Evolutionary conservation across 2,329 filamentous ascomycete species (phyloP).

Genomic region (Ophiostoma novo-ulmi): DNA sequence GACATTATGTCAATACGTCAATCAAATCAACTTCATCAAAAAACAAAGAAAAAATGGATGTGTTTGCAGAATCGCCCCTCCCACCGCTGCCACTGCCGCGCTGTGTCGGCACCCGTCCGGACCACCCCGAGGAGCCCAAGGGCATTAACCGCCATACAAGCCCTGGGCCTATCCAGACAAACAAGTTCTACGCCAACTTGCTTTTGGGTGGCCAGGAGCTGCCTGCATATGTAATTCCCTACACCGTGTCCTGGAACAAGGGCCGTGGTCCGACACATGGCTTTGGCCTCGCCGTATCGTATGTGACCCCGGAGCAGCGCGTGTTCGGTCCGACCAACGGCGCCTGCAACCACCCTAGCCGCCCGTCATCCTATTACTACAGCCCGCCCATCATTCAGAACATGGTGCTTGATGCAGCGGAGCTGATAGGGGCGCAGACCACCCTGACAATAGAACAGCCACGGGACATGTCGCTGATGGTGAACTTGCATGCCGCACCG

Average conservation of each 20-base stretch:
- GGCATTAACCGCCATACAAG: constrained; percentile 27
- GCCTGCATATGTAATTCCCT: constrained; percentile 70
- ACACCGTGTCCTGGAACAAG: constrained; percentile 62
- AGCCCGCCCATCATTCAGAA: constrained; percentile 80
- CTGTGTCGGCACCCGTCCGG: constrained; percentile 34
- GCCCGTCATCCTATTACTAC: constrained; percentile 55
- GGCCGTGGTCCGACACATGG: constrained; percentile 58
- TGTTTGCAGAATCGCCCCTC: constrained; percentile 11
- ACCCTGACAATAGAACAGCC: constrained; percentile 50
- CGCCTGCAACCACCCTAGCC: constrained; percentile 27
- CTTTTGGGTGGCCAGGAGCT: constrained; percentile 68
- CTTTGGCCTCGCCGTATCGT: constrained; percentile 73
- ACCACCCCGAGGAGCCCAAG: constrained; percentile 51
- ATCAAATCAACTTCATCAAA: background rate
- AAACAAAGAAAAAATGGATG: background rate
- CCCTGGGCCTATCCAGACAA: constrained; percentile 57
- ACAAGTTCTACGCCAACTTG: constrained; percentile 78
- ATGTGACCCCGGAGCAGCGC: constrained; percentile 63
- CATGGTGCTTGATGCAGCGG: constrained; percentile 70
- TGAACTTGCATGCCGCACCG: constrained; percentile 54
- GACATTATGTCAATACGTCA: background rate
- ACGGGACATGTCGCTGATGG: constrained; percentile 57
- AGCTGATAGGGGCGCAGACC: constrained; percentile 57
- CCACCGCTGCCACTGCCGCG: constrained; percentile 12
- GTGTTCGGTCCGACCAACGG: constrained; percentile 56